Conservation (phyloP, 768 basidiomycete genomes). For the Kwoniella dendrophila region DNA sequence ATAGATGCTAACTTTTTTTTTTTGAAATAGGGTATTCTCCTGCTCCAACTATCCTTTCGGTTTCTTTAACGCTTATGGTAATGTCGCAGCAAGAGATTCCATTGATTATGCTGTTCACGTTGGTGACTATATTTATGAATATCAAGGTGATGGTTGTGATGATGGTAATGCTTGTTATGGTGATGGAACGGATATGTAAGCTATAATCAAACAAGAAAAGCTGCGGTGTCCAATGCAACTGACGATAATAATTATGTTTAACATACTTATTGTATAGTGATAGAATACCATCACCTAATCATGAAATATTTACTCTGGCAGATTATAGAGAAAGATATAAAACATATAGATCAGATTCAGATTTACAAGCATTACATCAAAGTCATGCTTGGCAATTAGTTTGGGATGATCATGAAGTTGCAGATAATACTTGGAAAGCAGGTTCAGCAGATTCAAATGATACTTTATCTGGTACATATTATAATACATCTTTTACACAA, state of each 20-base stretch:
- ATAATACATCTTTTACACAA: slow-evolving; percentile 65
- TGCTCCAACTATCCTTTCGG: slow-evolving; percentile 64
- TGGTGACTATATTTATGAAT: slow-evolving; percentile 60
- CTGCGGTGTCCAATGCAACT: not conserved
- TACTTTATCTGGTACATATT: slow-evolving; percentile 61
- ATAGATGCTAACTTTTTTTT: slow-evolving; percentile 54
- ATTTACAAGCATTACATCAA: slow-evolving; percentile 61
- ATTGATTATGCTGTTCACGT: slow-evolving; percentile 65
- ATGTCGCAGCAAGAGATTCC: slow-evolving; percentile 62
- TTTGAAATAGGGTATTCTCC: slow-evolving; percentile 61
- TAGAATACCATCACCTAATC: slow-evolving; percentile 60
- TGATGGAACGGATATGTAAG: slow-evolving; percentile 58
- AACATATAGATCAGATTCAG: slow-evolving; percentile 63
- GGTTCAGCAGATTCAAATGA: slow-evolving; percentile 65
- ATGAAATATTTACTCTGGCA: slow-evolving; percentile 64
- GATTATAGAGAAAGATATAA: slow-evolving; percentile 56
- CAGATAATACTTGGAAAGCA: slow-evolving; percentile 65
- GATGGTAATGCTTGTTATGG: slow-evolving; percentile 42
- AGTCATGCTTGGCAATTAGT: slow-evolving; percentile 64
- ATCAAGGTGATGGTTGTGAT: slow-evolving; percentile 29
- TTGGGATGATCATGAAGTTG: slow-evolving; percentile 58
- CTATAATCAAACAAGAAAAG: too few species aligned
- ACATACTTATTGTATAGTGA: slow-evolving; percentile 42
- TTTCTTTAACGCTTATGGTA: slow-evolving; percentile 67
- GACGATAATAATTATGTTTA: not conserved